These are phyloP conservation scores for Rhizopogon hawkerae DNA, from an alignment of 1,284 basidiomycete genomes.

Conservation along the genomic window DNA sequence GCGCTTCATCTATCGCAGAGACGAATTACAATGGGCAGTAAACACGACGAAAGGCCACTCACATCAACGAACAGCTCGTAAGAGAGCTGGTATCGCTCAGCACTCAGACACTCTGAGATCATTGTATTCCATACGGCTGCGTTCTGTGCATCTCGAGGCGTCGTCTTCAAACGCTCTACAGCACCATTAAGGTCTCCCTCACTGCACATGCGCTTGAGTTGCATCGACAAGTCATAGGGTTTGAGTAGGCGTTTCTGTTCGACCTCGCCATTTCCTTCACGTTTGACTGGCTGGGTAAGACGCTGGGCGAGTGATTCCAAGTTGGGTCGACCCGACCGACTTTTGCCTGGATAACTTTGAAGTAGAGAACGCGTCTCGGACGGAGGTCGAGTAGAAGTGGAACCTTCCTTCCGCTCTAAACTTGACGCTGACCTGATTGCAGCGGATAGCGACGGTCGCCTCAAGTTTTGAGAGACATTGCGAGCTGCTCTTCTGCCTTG, in stretches of 20 bases:
- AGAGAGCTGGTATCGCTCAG: conserved; percentile 44
- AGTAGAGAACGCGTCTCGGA: conserved; percentile 1
- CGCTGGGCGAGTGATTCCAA: not conserved
- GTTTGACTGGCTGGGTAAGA: not conserved
- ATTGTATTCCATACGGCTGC: conserved; percentile 67
- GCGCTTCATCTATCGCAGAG: conserved; percentile 60
- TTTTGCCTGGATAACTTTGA: not conserved
- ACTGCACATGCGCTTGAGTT: conserved; percentile 49
- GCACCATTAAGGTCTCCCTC: conserved; percentile 50
- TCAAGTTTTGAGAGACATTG: conserved; percentile 1
- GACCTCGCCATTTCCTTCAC: not conserved
- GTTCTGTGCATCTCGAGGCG: conserved; percentile 64
- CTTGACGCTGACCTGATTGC: conserved; percentile 1
- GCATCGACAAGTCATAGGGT: conserved; percentile 49
- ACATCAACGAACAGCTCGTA: conserved; percentile 62
- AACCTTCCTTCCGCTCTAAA: not conserved
- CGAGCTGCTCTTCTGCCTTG: conserved; percentile 6
- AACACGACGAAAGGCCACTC: conserved; percentile 21
- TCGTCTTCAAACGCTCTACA: conserved; percentile 48
- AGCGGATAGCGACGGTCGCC: not conserved
- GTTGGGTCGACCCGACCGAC: not conserved
- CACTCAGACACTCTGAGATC: conserved; percentile 51
- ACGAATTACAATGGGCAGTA: conserved; percentile 3
- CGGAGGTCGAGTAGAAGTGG: not conserved
- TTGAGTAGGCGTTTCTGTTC: conserved; percentile 31